Evolutionary conservation across 108 stramenopile genomes (phyloP).

Genomic region (Fragilaria crotonensis): DNA sequence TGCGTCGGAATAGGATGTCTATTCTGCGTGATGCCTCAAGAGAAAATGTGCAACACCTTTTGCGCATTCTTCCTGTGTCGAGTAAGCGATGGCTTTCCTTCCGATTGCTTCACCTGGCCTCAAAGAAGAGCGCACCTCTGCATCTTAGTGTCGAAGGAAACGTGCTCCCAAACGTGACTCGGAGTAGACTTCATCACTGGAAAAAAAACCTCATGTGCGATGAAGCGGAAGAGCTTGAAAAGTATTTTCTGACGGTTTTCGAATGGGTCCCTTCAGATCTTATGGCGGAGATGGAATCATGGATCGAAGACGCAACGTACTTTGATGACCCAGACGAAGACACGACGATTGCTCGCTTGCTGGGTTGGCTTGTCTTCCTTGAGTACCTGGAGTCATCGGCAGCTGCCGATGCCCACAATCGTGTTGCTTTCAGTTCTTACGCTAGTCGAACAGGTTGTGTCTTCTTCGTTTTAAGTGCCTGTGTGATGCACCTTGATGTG

Average conservation of each 20-base stretch:
- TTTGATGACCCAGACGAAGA: constrained; percentile 24
- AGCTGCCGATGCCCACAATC: constrained; percentile 43
- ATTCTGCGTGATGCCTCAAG: not conserved
- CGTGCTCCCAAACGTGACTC: constrained; percentile 19
- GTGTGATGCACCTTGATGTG: constrained; percentile 15
- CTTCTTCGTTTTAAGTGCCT: constrained; percentile 6
- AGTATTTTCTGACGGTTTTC: constrained; percentile 39
- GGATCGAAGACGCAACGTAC: constrained; percentile 15
- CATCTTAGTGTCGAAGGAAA: constrained; percentile 16
- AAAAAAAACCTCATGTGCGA: constrained; percentile 36
- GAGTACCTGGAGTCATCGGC: constrained; percentile 47
- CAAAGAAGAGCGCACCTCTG: constrained; percentile 21
- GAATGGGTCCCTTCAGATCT: constrained; percentile 52
- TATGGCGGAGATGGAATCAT: constrained; percentile 46
- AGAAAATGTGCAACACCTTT: constrained; percentile 18
- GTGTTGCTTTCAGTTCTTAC: constrained; percentile 53
- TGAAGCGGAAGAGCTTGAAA: constrained; percentile 66
- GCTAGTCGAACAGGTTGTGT: constrained; percentile 10
- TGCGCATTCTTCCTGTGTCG: constrained; percentile 27
- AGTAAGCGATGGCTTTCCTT: constrained; percentile 47
- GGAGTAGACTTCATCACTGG: constrained; percentile 37
- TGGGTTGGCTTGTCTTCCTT: constrained; percentile 54
- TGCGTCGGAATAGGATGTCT: not conserved
- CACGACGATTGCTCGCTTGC: constrained; percentile 31
- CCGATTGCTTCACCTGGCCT: constrained; percentile 34